A percentile compares a stretch with the other conserved stretches of the same genome.
Conservation (phyloP, 225 moss, liverwort and hornwort genomes). For the Polytrichum commune region DNA sequence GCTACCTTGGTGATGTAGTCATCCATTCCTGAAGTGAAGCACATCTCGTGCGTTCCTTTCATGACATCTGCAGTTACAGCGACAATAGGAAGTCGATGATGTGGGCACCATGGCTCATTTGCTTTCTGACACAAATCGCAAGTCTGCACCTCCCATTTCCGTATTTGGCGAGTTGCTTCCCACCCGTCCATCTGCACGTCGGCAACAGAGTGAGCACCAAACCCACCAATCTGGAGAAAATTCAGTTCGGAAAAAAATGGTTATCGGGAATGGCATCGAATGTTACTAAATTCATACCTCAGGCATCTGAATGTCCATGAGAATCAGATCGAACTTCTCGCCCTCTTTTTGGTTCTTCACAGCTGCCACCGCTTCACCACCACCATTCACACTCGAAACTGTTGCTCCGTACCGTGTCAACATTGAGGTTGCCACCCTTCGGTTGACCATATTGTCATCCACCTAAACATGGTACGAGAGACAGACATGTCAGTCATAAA, state of each 20-base stretch:
- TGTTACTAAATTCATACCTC: slow-evolving; percentile 39
- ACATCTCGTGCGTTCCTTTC: slow-evolving; percentile 65
- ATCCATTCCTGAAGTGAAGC: slow-evolving; percentile 81
- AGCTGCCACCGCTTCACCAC: slow-evolving; percentile 58
- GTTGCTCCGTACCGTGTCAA: slow-evolving; percentile 75
- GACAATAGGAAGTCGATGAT: slow-evolving; percentile 69
- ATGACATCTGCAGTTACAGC: slow-evolving; percentile 84
- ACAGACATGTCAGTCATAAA: not conserved
- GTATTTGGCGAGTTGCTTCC: slow-evolving; percentile 76
- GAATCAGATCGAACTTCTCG: slow-evolving; percentile 60
- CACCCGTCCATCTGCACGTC: slow-evolving; percentile 80
- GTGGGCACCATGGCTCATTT: slow-evolving; percentile 41
- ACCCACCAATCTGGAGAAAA: not conserved
- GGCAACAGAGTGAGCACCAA: not conserved
- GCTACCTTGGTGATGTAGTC: slow-evolving; percentile 84
- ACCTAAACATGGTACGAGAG: slow-evolving; percentile 41
- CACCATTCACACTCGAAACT: slow-evolving; percentile 59
- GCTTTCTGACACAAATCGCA: slow-evolving; percentile 39
- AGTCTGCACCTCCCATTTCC: slow-evolving; percentile 66
- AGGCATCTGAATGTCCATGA: slow-evolving; percentile 98
- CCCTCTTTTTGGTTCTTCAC: slow-evolving; percentile 47
- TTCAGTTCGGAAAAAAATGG: not conserved
- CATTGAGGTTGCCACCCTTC: slow-evolving; percentile 81
- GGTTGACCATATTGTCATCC: slow-evolving; percentile 88
- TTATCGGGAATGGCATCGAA: not conserved